A percentile compares a stretch with the other conserved stretches of the same genome.
Conservation (phyloP, 2,329 filamentous ascomycete species). For the Geosmithia putterillii region DNA sequence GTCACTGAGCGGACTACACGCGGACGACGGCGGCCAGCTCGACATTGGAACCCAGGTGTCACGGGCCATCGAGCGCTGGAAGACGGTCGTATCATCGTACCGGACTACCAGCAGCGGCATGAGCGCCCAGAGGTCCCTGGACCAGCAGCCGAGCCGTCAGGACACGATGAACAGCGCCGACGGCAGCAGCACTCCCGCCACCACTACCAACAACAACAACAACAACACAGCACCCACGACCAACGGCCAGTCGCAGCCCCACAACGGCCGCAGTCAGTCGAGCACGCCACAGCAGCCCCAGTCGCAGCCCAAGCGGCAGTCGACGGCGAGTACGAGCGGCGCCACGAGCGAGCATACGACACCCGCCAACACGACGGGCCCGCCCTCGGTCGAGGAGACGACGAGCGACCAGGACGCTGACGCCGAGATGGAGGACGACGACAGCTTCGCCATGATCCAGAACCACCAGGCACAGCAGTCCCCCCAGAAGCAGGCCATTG, state of each 20-base stretch:
- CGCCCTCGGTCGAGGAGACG: slow-evolving; percentile 30
- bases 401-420: slow-evolving; percentile 31
- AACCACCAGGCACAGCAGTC: slow-evolving; percentile 21
- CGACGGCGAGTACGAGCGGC: slow-evolving; percentile 21
- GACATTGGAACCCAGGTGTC: slow-evolving; percentile 40
- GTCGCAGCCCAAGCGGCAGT: slow-evolving; percentile 13
- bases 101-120: slow-evolving; percentile 29
- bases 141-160: slow-evolving; percentile 14
- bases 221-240: slow-evolving; percentile 5
- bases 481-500: slow-evolving; percentile 7
- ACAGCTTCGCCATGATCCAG: slow-evolving; percentile 38
- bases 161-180: slow-evolving; percentile 7
- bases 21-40: slow-evolving; percentile 36
- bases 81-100: slow-evolving; percentile 42
- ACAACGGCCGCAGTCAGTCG: slow-evolving; percentile 7
- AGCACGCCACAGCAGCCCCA: slow-evolving; percentile 11
- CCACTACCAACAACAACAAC: too few species aligned
- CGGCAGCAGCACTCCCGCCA: slow-evolving; percentile 3
- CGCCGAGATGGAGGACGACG: slow-evolving; percentile 46
- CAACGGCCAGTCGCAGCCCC: slow-evolving; percentile 6
- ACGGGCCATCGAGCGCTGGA: slow-evolving; percentile 49
- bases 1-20: slow-evolving; percentile 28
- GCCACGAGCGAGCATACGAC: slow-evolving; percentile 19
- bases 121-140: slow-evolving; percentile 35
- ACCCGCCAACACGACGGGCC: slow-evolving; percentile 20